phyloP scores from a whole-genome alignment of 148 eudicot species.

The Bassia scoparia region DNA sequence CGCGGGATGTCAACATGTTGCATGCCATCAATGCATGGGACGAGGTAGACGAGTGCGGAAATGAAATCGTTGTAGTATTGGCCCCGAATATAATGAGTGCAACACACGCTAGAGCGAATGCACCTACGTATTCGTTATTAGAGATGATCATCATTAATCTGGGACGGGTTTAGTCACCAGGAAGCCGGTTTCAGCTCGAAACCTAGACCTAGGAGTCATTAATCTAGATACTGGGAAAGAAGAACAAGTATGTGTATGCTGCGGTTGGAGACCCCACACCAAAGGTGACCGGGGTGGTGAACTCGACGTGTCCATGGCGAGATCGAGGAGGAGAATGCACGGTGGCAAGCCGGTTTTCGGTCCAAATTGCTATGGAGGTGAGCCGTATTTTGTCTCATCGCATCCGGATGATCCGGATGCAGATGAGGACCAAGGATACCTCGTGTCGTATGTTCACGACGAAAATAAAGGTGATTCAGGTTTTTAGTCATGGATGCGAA shows the following conservation, averaged over 20 bases:
- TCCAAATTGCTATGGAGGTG: conserved; percentile 53
- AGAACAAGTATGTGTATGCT: conserved; percentile 55
- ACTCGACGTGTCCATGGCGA: conserved; percentile 43
- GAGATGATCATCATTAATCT: conserved; percentile 48
- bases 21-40: conserved; percentile 72
- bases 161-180: conserved; percentile 37
- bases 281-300: conserved; percentile 50
- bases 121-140: conserved; percentile 37
- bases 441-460: conserved; percentile 46
- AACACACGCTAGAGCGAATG: conserved; percentile 40
- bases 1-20: conserved; percentile 45
- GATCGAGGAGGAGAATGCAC: conserved; percentile 35
- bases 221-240: conserved; percentile 48
- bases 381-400: conserved; percentile 61
- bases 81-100: conserved; percentile 42
- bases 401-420: conserved; percentile 41
- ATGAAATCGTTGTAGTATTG: conserved; percentile 45
- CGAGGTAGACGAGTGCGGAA: conserved; percentile 45
- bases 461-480: conserved; percentile 39
- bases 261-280: conserved; percentile 46
- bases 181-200: conserved; percentile 34
- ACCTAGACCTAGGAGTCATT: conserved; percentile 49
- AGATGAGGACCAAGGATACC: conserved; percentile 65
- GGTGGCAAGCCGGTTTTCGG: conserved; percentile 47
- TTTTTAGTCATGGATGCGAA: conserved; percentile 66